A percentile compares a stretch with the other conserved stretches of the same genome.
These are phyloP conservation scores for Suaeda aralocaspica DNA, from an alignment of 148 eudicot species.

Conservation along the genomic window DNA sequence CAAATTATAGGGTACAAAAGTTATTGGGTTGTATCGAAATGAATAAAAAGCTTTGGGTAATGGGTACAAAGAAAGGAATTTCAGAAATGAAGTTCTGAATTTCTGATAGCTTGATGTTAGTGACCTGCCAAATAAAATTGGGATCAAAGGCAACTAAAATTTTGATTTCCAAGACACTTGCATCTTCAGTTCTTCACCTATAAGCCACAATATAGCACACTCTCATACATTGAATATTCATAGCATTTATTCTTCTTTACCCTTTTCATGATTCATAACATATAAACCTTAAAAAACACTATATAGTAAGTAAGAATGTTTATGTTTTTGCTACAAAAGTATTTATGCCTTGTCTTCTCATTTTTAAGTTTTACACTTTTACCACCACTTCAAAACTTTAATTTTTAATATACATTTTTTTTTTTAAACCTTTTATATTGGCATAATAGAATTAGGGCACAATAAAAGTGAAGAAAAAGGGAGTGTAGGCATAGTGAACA, in stretches of 20 bases:
- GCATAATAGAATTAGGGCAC: background rate
- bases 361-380: no score
- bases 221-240: background rate
- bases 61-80: no score
- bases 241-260: no score
- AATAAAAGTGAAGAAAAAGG: constrained; percentile 2
- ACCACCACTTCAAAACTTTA: no score
- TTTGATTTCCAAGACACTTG: background rate
- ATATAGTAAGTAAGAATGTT: no score
- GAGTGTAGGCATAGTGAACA: background rate
- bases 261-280: no score
- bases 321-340: background rate
- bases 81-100: background rate
- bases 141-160: background rate
- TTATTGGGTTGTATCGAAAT: no score
- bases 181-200: background rate
- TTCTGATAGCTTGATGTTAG: background rate
- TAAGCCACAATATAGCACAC: background rate
- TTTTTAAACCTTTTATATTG: no score
- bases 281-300: no score
- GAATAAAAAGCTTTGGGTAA: no score
- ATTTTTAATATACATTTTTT: no score
- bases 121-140: background rate
- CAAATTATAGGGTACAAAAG: no score
- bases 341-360: background rate